A percentile compares a stretch with the other conserved stretches of the same genome.
These are phyloP conservation scores for Penicillium paxilli DNA, from an alignment of 495 filamentous ascomycete genomes.

Conservation along the genomic window DNA sequence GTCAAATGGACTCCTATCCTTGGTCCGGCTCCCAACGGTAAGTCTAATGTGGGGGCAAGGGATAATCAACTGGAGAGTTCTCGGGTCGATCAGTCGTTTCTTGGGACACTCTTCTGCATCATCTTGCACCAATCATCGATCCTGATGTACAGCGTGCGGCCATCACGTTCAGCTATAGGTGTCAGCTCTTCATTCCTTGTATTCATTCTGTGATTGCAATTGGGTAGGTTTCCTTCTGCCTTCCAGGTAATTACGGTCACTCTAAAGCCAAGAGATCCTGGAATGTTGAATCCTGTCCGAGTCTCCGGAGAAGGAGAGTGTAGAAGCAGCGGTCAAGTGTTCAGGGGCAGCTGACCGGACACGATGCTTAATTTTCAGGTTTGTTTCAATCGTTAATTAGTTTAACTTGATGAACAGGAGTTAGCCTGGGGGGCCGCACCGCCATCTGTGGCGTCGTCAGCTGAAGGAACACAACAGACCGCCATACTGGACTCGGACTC, in stretches of 20 bases:
- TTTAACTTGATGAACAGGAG: no score
- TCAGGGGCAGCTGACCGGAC: background rate
- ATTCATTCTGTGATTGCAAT: background rate
- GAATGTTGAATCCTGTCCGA: background rate
- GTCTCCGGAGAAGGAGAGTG: no score
- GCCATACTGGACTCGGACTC: no score
- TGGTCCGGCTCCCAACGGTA: slow-evolving; percentile 2
- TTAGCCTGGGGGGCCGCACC: background rate
- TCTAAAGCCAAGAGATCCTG: background rate
- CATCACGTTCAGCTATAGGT: slow-evolving; percentile 6
- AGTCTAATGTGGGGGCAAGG: slow-evolving; percentile 10
- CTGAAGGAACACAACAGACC: background rate
- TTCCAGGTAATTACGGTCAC: background rate
- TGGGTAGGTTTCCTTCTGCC: background rate
- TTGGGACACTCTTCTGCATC: slow-evolving; percentile 5
- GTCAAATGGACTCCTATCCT: no score
- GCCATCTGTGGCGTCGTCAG: background rate
- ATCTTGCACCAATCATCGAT: slow-evolving; percentile 10
- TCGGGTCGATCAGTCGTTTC: slow-evolving; percentile 17
- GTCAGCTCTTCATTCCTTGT: background rate
- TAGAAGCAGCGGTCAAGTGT: slow-evolving; percentile 1
- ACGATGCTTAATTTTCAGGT: background rate
- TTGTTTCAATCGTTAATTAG: background rate
- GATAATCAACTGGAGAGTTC: slow-evolving; percentile 18
- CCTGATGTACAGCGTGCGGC: slow-evolving; percentile 4